Evolutionary conservation across 371 early-diverging fungal genomes (phyloP).

Genomic region (Chytridium lagenaria): DNA sequence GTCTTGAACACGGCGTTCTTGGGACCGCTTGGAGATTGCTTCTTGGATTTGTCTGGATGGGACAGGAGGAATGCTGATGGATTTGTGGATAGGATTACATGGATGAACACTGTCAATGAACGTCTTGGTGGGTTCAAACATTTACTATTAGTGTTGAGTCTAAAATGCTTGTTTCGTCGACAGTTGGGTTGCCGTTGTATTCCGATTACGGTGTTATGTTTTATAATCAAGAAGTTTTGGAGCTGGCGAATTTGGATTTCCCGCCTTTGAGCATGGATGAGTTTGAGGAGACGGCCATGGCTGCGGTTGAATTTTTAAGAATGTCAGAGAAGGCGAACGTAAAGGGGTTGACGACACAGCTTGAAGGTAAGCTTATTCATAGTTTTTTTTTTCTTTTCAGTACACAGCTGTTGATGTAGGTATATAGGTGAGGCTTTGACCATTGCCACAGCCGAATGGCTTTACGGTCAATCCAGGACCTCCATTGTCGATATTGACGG

Average conservation of each 20-base stretch:
- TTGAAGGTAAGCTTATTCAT: slow-evolving; percentile 28
- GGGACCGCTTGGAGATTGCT: slow-evolving; percentile 44
- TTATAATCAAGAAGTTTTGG: slow-evolving; percentile 45
- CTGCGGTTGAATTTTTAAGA: slow-evolving; percentile 29
- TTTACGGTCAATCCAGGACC: slow-evolving; percentile 29
- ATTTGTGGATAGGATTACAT: slow-evolving; percentile 25
- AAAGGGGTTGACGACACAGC: slow-evolving; percentile 39
- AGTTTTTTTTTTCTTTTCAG: background rate
- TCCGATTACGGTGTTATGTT: slow-evolving; percentile 40
- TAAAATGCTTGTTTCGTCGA: background rate
- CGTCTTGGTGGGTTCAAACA: slow-evolving; percentile 37
- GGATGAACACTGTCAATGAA: slow-evolving; percentile 34
- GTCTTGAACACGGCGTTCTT: slow-evolving; percentile 35
- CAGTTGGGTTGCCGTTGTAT: slow-evolving; percentile 44
- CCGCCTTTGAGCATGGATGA: slow-evolving; percentile 40
- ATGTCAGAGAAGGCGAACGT: slow-evolving; percentile 38
- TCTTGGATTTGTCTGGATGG: slow-evolving; percentile 47
- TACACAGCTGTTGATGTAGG: background rate
- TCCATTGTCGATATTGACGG: slow-evolving; percentile 22
- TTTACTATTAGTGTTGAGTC: background rate
- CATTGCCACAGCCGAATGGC: slow-evolving; percentile 39
- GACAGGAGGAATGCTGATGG: slow-evolving; percentile 31
- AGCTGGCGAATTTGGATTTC: slow-evolving; percentile 16
- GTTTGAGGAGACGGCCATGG: slow-evolving; percentile 34
- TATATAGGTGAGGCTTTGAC: slow-evolving; percentile 39